Evolutionary conservation across 1,284 basidiomycete species (phyloP).

Genomic region (Ustilago esculenta): DNA sequence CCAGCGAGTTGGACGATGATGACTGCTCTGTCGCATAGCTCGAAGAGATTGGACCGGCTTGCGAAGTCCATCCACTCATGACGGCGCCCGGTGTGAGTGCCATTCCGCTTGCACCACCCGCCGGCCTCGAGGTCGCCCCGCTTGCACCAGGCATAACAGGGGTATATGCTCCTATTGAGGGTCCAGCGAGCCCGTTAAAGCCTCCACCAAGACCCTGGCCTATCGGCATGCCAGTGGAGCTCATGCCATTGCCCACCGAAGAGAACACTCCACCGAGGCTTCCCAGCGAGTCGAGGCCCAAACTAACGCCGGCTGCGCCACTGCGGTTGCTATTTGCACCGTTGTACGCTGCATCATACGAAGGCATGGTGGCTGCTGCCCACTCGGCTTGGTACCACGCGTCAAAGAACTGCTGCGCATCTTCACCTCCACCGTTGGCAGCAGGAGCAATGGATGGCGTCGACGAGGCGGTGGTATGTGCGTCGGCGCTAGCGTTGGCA

Average conservation of each 20-base stretch:
- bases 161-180: slow-evolving; percentile 23
- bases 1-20: slow-evolving; percentile 16
- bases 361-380: slow-evolving; percentile 48
- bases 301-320: slow-evolving; percentile 34
- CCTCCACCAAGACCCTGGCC: slow-evolving; percentile 37
- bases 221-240: slow-evolving; percentile 1
- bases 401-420: slow-evolving; percentile 53
- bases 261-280: slow-evolving; percentile 22
- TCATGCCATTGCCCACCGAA: not conserved
- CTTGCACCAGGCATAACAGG: not conserved
- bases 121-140: not conserved
- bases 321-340: slow-evolving; percentile 27
- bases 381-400: slow-evolving; percentile 54
- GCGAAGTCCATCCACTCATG: slow-evolving; percentile 29
- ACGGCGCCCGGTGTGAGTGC: slow-evolving; percentile 20
- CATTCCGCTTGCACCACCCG: not conserved
- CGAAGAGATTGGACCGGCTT: slow-evolving; percentile 7
- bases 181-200: slow-evolving; percentile 33
- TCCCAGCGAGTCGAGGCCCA: slow-evolving; percentile 32
- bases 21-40: slow-evolving; percentile 11
- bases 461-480: slow-evolving; percentile 27
- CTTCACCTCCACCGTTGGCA: slow-evolving; percentile 34
- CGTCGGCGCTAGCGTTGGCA: slow-evolving; percentile 7
- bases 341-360: slow-evolving; percentile 43
- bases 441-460: slow-evolving; percentile 20